Evolutionary conservation across 2,329 filamentous ascomycete genomes (phyloP).

Genomic region (Ascochyta viciae-villosae): DNA sequence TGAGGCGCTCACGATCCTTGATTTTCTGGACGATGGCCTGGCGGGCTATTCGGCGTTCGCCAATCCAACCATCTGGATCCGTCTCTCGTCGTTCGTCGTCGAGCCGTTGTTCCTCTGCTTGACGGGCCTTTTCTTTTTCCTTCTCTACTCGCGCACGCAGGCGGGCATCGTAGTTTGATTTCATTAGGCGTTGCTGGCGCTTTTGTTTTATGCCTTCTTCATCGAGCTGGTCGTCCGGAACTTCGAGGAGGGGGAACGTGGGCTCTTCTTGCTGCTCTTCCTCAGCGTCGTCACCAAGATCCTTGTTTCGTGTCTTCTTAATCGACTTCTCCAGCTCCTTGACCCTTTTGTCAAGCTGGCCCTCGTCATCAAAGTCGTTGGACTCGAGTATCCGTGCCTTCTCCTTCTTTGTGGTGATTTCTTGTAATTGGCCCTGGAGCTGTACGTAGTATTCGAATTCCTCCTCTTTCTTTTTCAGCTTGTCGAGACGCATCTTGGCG

Average conservation of each 20-base stretch:
- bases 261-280: conserved; percentile 80
- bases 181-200: conserved; percentile 88
- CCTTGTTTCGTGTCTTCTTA: conserved; percentile 88
- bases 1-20: conserved; percentile 90
- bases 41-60: conserved; percentile 78
- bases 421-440: conserved; percentile 72
- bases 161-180: conserved; percentile 91
- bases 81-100: conserved; percentile 85
- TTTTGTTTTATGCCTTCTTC: conserved; percentile 92
- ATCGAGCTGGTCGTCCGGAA: conserved; percentile 90
- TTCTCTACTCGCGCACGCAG: conserved; percentile 96
- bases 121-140: conserved; percentile 84
- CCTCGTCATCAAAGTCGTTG: conserved; percentile 91
- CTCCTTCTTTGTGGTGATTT: conserved; percentile 86
- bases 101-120: conserved; percentile 81
- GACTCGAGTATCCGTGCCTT: conserved; percentile 79
- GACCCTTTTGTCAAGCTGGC: conserved; percentile 81
- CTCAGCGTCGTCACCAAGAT: conserved; percentile 76
- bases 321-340: conserved; percentile 91
- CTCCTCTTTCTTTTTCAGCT: conserved; percentile 93
- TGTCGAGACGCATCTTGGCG: conserved; percentile 95
- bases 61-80: conserved; percentile 85
- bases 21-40: conserved; percentile 78
- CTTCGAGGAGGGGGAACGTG: conserved; percentile 85
- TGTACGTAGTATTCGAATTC: conserved; percentile 94